These are phyloP conservation scores for Scedosporium dehoogii DNA, from an alignment of 2,329 filamentous ascomycete genomes.

Conservation along the genomic window DNA sequence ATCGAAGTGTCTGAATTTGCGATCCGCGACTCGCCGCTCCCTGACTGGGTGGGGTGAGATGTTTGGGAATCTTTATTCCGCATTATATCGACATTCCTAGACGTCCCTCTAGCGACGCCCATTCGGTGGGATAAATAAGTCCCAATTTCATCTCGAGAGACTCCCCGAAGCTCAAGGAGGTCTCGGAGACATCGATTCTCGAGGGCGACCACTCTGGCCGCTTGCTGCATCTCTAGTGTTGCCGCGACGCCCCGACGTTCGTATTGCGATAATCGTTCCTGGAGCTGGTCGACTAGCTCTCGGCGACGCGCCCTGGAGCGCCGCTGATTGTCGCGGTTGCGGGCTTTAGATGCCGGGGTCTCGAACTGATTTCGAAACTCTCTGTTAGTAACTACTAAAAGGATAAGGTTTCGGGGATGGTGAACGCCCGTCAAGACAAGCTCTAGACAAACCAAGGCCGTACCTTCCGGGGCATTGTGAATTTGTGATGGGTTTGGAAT, in stretches of 20 bases:
- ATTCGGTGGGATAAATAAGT: constrained; percentile 19
- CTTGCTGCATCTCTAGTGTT: constrained; percentile 42
- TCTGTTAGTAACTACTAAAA: neutral
- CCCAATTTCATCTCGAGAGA: constrained; percentile 26
- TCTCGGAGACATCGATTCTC: constrained; percentile 36
- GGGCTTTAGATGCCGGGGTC: neutral
- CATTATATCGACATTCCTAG: neutral
- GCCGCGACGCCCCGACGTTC: constrained; percentile 39
- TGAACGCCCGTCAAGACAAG: too few species aligned
- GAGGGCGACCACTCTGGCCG: constrained; percentile 35
- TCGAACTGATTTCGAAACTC: neutral
- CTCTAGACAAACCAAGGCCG: too few species aligned
- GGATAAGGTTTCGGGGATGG: too few species aligned
- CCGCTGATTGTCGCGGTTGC: constrained; percentile 38
- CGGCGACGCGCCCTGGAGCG: constrained; percentile 39
- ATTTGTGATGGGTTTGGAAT: too few species aligned
- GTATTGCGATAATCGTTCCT: constrained; percentile 33
- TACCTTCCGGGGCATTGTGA: too few species aligned
- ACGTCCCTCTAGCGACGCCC: neutral
- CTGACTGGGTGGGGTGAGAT: too few species aligned
- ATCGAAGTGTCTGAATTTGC: too few species aligned
- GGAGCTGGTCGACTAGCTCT: constrained; percentile 37
- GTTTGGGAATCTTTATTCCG: neutral
- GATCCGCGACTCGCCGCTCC: too few species aligned
- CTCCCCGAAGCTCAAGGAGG: constrained; percentile 29